phyloP scores from a whole-genome alignment of 2,329 filamentous ascomycete species.

The Fusarium sp. region DNA sequence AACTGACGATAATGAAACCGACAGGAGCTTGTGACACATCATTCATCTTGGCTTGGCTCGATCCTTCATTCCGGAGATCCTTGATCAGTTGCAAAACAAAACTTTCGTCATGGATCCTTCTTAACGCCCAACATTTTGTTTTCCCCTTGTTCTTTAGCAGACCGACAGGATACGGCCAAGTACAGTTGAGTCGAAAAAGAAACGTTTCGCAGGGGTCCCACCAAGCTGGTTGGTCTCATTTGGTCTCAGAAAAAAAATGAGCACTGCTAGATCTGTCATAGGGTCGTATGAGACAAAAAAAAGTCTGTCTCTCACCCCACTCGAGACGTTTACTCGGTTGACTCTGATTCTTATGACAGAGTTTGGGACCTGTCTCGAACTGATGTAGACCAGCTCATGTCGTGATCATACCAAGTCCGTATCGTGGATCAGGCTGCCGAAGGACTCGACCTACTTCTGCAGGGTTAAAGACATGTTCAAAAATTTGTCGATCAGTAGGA shows the following conservation, averaged over 20 bases:
- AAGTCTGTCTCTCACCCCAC: conserved; percentile 17
- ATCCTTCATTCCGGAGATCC: conserved; percentile 7
- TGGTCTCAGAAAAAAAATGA: conserved; percentile 34
- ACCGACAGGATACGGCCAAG: conserved; percentile 36
- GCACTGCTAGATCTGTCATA: conserved; percentile 24
- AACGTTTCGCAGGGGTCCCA: conserved; percentile 41
- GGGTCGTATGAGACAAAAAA: conserved; percentile 18
- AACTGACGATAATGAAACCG: conserved; percentile 16
- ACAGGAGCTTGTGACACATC: conserved; percentile 14
- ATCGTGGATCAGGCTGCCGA: conserved; percentile 66
- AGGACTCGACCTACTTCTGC: conserved; percentile 64
- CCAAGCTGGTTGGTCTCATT: conserved; percentile 38
- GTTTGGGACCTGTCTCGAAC: conserved; percentile 20
- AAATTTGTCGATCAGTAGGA: conserved; percentile 64
- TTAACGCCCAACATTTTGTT: conserved; percentile 31
- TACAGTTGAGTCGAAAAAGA: conserved; percentile 34
- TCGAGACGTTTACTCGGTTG: conserved; percentile 15
- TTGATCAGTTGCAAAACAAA: background rate
- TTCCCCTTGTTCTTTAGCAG: conserved; percentile 27
- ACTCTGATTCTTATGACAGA: conserved; percentile 7
- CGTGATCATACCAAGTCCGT: conserved; percentile 66
- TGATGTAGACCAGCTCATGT: conserved; percentile 44
- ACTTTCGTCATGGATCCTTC: conserved; percentile 29
- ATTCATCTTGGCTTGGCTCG: background rate
- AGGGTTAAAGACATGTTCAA: conserved; percentile 64